Evolutionary conservation across 805 yeast genomes (phyloP), one percentile per base, ranked within the genome.

Genomic region (Kazachstania bromeliacearum): DNA sequence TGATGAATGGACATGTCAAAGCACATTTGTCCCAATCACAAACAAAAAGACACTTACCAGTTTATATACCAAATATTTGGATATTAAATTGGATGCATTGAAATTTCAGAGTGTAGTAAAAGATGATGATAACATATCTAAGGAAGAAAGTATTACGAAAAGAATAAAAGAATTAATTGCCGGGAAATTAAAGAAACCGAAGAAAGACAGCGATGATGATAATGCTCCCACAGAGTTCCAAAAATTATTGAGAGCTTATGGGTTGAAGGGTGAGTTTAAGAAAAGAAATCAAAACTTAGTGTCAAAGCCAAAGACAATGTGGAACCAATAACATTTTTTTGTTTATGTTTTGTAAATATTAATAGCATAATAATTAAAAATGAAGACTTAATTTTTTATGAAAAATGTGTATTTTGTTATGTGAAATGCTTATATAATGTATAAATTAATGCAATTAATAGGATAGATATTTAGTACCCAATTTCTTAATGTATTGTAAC

Each of bases 1-100:
- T n/a, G 53, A 46, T n/a, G 40, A 45, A 7, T 69, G 74, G 73
- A 47, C 40, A 5, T 55, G 61, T 1, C 39, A 40, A 3, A 53
- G 58, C 13, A 48, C 42, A 4, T 45, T 68, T 12, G 42, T 42
- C 2, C 51, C 53, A 30, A 40, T 66, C 14, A 42, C 31, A 7
- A 28, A 41, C 7, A 23, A 39, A 3, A 31, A 39, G 1, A 40
- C 34, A 2, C 41, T 62, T 12, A 25, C 35, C 12, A 33, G 29
- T 4, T 35, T 41, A 15, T 61, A 56, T 42, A 33, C 35, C 3
- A 35, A 37, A 6, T 55, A 48, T 34, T 42, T 53, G 24, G 39
- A 45, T n/a, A 54, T 46, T 22, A 57, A 50, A 37, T 35, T 51
- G 31, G 38, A 40, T 2, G 45, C 53, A 43, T 40, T 57, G 39